Base-by-base conservation (phyloP, 2,329 filamentous ascomycete genomes). In the Pseudogymnoascus sp. region DNA sequence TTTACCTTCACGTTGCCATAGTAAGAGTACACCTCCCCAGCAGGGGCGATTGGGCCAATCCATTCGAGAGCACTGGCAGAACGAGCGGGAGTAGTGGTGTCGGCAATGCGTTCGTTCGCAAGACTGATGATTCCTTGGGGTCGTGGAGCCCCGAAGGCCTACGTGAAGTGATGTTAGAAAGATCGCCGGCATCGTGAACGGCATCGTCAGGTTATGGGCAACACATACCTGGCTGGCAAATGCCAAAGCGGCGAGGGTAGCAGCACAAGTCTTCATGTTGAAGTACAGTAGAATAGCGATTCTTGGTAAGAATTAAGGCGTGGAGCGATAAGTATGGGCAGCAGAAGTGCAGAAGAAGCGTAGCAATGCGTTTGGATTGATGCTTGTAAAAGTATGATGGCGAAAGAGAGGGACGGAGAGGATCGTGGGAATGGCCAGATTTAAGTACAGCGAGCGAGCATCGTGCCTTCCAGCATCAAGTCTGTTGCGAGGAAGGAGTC, bases 351-450 rank as follows among this genome's bases (percentile, higher is more conserved):
- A 50, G 43, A n/a, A 54, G 47, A 54, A 20, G 47, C 20, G 28
- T 54, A 54, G 47, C 47, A 33, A 54, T 54, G 47, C 18, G 47
- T 54, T 33, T 35, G 28, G n/a, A 54, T 54, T 28, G 47, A 54
- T 54, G 47, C 47, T 54, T 54, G 28, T 35, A 54, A 54, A 54
- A 54, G 28, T 54, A 54, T 33, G 47, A 54, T 54, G 47, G 6
- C 33, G 28, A 54, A 7, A 54, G 28, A 54, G 14, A 35, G 11
- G 16, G 16, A 33, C 9, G 30, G 18, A 43, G 47, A 50, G 28
- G 47, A 54, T 20, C n/a, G 28, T 18, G 28, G 28, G 47, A 12
- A 33, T 33, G 25, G 16, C 28, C 7, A 20, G 28, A n/a, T 11
- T 54, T 54, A 54, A 54, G 25, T 54, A 54, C 25, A 18, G 25